These are phyloP conservation scores for Limtongozyma cylindracea DNA, from an alignment of 805 yeast species.

Conservation along the genomic window DNA sequence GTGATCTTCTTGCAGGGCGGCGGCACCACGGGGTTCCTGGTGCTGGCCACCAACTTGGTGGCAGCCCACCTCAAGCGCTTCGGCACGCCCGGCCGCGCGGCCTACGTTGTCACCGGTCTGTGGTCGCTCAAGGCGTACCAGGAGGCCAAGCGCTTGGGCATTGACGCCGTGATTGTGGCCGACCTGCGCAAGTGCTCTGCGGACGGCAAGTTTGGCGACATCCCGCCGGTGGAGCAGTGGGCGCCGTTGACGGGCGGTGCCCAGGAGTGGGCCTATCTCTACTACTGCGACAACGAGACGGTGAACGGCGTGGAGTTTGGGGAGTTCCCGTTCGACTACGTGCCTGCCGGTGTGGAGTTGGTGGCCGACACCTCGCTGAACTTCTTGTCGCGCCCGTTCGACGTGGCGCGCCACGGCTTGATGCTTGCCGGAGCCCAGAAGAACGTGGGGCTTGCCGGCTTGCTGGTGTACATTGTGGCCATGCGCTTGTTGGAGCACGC, in stretches of 20 bases:
- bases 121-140: slow-evolving; percentile 83
- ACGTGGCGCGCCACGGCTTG: slow-evolving; percentile 65
- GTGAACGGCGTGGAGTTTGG: slow-evolving; percentile 81
- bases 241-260: slow-evolving; percentile 30
- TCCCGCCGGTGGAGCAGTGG: slow-evolving; percentile 50
- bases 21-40: slow-evolving; percentile 88
- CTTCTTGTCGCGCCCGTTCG: slow-evolving; percentile 58
- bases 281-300: slow-evolving; percentile 91
- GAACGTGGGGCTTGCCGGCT: slow-evolving; percentile 91
- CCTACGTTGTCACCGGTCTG: slow-evolving; percentile 74
- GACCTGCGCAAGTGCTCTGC: slow-evolving; percentile 46
- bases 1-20: slow-evolving; percentile 95
- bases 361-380: slow-evolving; percentile 94
- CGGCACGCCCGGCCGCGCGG: slow-evolving; percentile 58
- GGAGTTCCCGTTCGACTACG: slow-evolving; percentile 21
- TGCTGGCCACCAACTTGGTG: slow-evolving; percentile 58
- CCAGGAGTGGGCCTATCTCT: slow-evolving; percentile 71
- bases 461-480: slow-evolving; percentile 76
- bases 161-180: slow-evolving; percentile 42
- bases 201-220: slow-evolving; percentile 25
- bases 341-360: slow-evolving; percentile 45
- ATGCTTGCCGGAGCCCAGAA: slow-evolving; percentile 98
- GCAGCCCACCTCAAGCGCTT: slow-evolving; percentile 51
- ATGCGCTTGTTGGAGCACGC: slow-evolving; percentile 51
- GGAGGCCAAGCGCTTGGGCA: slow-evolving; percentile 71